Evolutionary conservation across 73 alveolate genomes (phyloP).

Genomic region (Uronychia setigera): DNA sequence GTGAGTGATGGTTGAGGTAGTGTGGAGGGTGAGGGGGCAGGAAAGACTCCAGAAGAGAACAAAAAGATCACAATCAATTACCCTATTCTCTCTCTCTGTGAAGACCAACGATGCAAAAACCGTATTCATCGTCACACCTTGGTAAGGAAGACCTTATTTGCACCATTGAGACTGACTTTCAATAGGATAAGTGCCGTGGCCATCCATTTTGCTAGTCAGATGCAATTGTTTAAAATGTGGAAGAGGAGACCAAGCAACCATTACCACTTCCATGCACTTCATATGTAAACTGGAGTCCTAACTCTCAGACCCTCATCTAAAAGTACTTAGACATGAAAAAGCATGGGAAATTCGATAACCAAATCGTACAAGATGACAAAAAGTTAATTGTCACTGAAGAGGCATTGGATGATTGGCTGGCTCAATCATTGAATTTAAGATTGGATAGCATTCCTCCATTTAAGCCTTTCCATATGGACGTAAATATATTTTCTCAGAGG

Average conservation of each 20-base stretch:
- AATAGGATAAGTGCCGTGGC: background rate
- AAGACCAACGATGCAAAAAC: background rate
- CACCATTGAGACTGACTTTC: no score
- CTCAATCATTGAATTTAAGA: background rate
- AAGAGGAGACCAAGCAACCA: background rate
- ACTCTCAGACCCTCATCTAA: background rate
- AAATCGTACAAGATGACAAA: background rate
- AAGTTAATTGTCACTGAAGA: background rate
- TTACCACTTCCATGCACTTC: conserved; percentile 2
- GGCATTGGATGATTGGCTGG: conserved; percentile 5
- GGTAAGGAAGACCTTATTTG: background rate
- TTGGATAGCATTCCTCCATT: conserved; percentile 1
- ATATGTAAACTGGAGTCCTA: background rate
- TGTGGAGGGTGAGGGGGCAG: conserved; percentile 2
- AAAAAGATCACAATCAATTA: background rate
- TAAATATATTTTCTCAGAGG: background rate
- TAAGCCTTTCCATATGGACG: background rate
- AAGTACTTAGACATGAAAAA: background rate
- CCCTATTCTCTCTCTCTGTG: background rate
- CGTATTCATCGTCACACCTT: background rate
- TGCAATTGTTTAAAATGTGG: background rate
- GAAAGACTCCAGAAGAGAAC: background rate
- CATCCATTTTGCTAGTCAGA: conserved; percentile 2
- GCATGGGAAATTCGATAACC: background rate
- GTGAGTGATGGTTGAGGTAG: conserved; percentile 4